Evolutionary conservation across 1,284 basidiomycete genomes (phyloP), one percentile per base, ranked within the genome.

Genomic region (Rhizoctonia solani): DNA sequence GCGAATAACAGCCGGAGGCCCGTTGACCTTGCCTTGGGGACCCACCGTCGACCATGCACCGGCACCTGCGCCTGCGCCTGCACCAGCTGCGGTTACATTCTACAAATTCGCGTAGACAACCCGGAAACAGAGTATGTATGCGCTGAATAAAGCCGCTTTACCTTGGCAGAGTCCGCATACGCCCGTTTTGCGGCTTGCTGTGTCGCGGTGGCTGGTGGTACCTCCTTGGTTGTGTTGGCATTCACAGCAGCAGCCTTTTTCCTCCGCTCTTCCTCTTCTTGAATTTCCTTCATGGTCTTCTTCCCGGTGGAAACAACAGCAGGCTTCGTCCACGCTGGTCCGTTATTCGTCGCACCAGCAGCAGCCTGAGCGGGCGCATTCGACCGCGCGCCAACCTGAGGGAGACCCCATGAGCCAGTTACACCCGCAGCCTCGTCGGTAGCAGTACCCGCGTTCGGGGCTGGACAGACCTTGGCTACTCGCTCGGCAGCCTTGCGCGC

Each of bases 221-320:
- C 83, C 70, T 90, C 88, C 73, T 87, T 89, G 49, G 56, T 30
- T 14, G n/a, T n/a, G n/a, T n/a, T n/a, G n/a, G n/a, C n/a, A n/a
- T n/a, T n/a, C n/a, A n/a, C n/a, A n/a, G 81, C 79, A 0, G 79
- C 82, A 63, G 80, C 75, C 75, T 87, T 89, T 81, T 93, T 94
- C 71, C 88, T 83, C 71, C 81, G 85, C 79, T 97, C 90, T 76
- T 99, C 96, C 74, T 99, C 96, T 76, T 98, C 95, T 76, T 98
- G 93, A 53, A 99, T 99, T 80, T 99, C 95, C 81, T 95, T 97
- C 87, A 99, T 90, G 1, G 92, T 92, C 83, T 95, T 98, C 81
- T 95, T 96, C 5, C 86, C 80, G 2, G 77, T 71, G 11, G 81
- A 72, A 0, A 77, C 67, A 16, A 77, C 73, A 9, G 79, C 69